A percentile compares a stretch with the other conserved stretches of the same genome.
phyloP scores from a whole-genome alignment of 768 basidiomycete species.

The Tricholoma furcatifolium region DNA sequence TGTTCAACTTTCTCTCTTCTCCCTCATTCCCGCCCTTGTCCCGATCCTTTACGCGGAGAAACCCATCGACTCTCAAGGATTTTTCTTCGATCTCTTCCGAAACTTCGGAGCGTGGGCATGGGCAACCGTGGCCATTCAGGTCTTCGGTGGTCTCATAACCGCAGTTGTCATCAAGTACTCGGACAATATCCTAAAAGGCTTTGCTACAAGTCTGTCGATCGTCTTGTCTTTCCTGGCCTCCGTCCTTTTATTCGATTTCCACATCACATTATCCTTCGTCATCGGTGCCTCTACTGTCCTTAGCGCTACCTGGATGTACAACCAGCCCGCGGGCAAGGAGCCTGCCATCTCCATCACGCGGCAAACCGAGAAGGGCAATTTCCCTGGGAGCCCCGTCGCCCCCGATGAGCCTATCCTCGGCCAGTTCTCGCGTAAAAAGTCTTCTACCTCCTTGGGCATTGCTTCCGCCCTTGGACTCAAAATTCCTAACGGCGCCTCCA shows the following conservation, averaged over 20 bases:
- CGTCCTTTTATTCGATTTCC: conserved; percentile 87
- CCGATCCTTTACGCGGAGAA: conserved; percentile 66
- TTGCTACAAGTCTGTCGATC: conserved; percentile 93
- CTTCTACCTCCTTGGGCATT: conserved; percentile 46
- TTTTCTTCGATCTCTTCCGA: conserved; percentile 64
- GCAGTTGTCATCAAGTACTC: conserved; percentile 97
- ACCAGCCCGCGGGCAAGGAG: conserved; percentile 54
- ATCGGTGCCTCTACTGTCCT: conserved; percentile 86
- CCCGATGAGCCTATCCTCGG: conserved; percentile 60
- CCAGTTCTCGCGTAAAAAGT: conserved; percentile 48
- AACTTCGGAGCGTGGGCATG: conserved; percentile 96
- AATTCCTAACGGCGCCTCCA: conserved; percentile 8
- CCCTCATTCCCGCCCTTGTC: conserved; percentile 83
- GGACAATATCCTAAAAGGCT: conserved; percentile 95
- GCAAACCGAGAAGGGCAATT: conserved; percentile 25
- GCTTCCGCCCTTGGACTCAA: conserved; percentile 49
- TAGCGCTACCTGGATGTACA: conserved; percentile 92
- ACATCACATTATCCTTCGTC: conserved; percentile 83
- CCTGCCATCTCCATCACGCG: conserved; percentile 26
- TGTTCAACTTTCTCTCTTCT: conserved; percentile 86
- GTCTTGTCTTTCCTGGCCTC: conserved; percentile 93
- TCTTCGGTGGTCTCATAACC: conserved; percentile 90
- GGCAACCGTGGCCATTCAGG: conserved; percentile 89
- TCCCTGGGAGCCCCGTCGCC: conserved; percentile 35
- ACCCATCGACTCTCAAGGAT: conserved; percentile 40